Evolutionary conservation across 495 filamentous ascomycete species (phyloP).

Genomic region (Cercophora sp.): DNA sequence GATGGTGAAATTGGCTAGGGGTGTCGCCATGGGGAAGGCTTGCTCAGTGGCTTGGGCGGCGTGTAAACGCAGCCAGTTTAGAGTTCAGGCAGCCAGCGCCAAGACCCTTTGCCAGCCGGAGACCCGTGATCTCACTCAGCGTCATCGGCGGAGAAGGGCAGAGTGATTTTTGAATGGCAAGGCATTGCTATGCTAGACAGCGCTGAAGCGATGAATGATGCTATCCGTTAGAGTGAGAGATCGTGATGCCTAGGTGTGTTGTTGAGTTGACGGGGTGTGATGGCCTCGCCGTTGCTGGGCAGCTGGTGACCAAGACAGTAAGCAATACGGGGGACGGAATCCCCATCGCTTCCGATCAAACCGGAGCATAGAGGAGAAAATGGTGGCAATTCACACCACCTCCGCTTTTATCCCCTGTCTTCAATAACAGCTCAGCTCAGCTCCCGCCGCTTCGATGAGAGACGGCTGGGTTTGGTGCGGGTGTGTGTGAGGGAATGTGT

Average conservation of each 20-base stretch:
- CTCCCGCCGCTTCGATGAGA: conserved; percentile 8
- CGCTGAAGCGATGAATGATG: no score
- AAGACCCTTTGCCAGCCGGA: not conserved
- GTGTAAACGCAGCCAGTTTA: conserved; percentile 1
- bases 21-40: conserved; percentile 1
- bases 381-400: conserved; percentile 10
- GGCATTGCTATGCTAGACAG: no score
- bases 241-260: no score
- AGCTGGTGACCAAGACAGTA: not conserved
- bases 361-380: no score
- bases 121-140: conserved; percentile 9
- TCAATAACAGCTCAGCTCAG: conserved; percentile 13
- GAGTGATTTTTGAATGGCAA: no score
- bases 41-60: conserved; percentile 6
- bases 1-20: conserved; percentile 8
- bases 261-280: no score
- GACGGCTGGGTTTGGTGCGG: conserved; percentile 11
- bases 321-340: not conserved
- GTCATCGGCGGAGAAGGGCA: no score
- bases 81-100: not conserved
- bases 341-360: not conserved
- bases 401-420: conserved; percentile 3
- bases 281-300: no score
- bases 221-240: no score
- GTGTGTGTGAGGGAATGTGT: conserved; percentile 9